These are phyloP conservation scores for Papiliotrema fonsecae DNA, from an alignment of 1,284 basidiomycete genomes.

Conservation along the genomic window DNA sequence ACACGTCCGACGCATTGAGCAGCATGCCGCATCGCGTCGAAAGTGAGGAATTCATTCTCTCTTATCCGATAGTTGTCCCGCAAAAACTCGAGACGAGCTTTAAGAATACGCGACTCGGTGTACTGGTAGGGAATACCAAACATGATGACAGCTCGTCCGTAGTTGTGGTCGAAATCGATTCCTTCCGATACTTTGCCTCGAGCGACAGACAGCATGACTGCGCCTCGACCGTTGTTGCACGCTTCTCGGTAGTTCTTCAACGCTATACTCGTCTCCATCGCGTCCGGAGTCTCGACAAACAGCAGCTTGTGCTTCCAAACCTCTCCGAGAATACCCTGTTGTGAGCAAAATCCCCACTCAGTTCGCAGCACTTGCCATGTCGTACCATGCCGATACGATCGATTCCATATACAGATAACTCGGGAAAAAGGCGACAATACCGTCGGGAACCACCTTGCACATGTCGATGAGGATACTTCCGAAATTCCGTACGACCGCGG, in stretches of 20 bases:
- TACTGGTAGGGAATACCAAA: slow-evolving; percentile 99
- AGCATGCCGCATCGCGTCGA: slow-evolving; percentile 99
- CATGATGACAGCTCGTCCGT: slow-evolving; percentile 99
- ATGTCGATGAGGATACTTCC: slow-evolving; percentile 98
- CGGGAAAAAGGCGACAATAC: slow-evolving; percentile 99
- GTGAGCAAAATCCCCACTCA: slow-evolving; percentile 8
- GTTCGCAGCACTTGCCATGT: slow-evolving; percentile 69
- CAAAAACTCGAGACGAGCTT: slow-evolving; percentile 94
- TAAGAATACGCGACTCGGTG: slow-evolving; percentile 95
- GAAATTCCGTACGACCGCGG: slow-evolving; percentile 97
- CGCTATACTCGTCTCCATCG: slow-evolving; percentile 97
- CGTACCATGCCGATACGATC: slow-evolving; percentile 99
- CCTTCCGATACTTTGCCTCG: slow-evolving; percentile 99
- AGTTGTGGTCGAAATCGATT: slow-evolving; percentile 99
- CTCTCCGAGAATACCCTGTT: slow-evolving; percentile 92
- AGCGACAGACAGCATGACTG: slow-evolving; percentile 92
- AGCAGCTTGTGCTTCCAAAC: slow-evolving; percentile 99
- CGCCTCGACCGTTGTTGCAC: slow-evolving; percentile 97
- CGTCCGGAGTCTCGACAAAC: slow-evolving; percentile 98
- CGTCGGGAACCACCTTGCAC: slow-evolving; percentile 95
- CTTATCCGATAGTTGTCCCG: slow-evolving; percentile 97
- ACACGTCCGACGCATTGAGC: slow-evolving; percentile 99
- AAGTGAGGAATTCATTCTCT: slow-evolving; percentile 97
- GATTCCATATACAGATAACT: slow-evolving; percentile 99
- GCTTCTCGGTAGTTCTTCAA: slow-evolving; percentile 96